Base-by-base conservation (phyloP, 257 asterid species). In the Gynochthodes officinalis region DNA sequence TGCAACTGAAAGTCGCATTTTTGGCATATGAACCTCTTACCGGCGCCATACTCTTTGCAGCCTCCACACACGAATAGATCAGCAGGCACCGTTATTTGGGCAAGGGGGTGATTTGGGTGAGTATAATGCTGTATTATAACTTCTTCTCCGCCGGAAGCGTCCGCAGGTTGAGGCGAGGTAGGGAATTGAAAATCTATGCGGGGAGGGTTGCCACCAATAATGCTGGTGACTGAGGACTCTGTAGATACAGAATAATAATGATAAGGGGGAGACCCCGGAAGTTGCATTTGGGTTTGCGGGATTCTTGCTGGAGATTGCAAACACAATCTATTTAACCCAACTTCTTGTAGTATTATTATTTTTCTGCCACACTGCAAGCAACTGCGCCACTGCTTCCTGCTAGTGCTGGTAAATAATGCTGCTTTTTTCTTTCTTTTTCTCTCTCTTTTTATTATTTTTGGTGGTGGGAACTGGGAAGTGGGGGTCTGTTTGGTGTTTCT, bases 1-100 rank as follows among this genome's bases (percentile, higher is more conserved):
- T 92, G 96, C 59, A 92, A 85, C 95, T 92, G 98, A 81, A 87
- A 92, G 27, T 80, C 87, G 60, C 98, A 92, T 33, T 87, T 76
- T 74, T 76, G 91, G 75, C 96, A 92, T 0, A 91, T 72, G 55
- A 76, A 90, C 70, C 98, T 82, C 68, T 80, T 86, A 48, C 96
- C 96, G 2, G 97, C 81, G 10, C 97, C 97, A 54, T 86, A 89
- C 70, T 92, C 96, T 69, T 86, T 92, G 72, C 98, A 92, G 59
- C 97, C 96, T 25, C 71, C 43, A 66, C 97, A 92, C 14, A 73
- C 78, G 77, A 87, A 92, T 67, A 86, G 76, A 16, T 92, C 96
- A 0, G 83, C 96, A 0, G 83, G 25, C 30, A 82, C 79, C 23
- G 77, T 82, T 1, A 83, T 69, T 66, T 81, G 80, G 3, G 63